Evolutionary conservation across 1,139 yeast species (phyloP).

Genomic region (Dujonia santamariae): DNA sequence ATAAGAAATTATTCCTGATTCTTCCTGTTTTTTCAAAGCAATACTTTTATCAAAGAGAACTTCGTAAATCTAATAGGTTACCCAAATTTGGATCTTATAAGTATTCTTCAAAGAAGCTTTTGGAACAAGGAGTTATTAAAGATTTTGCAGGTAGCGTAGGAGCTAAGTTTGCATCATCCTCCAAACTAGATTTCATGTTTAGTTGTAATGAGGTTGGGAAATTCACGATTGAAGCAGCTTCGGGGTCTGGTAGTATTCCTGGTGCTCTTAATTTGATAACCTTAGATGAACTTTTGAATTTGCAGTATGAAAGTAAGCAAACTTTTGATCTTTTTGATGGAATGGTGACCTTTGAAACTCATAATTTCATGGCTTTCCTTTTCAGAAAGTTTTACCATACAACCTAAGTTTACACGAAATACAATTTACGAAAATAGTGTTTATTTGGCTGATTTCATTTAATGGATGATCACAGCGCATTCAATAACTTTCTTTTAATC

Average conservation of each 20-base stretch:
- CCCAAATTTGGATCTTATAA: conserved; percentile 84
- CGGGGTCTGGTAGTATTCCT: conserved; percentile 39
- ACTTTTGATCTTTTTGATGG: conserved; percentile 59
- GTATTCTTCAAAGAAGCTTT: conserved; percentile 71
- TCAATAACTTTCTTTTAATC: too few species aligned
- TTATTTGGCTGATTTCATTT: too few species aligned
- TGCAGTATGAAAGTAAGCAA: conserved; percentile 60
- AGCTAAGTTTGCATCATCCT: conserved; percentile 44
- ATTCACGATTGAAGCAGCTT: conserved; percentile 65
- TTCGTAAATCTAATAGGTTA: conserved; percentile 62
- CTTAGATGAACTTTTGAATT: conserved; percentile 64
- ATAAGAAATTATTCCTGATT: conserved; percentile 48
- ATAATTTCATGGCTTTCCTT: conserved; percentile 61
- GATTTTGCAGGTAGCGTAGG: conserved; percentile 45
- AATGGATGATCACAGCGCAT: too few species aligned
- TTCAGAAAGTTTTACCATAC: conserved; percentile 68
- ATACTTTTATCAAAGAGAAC: conserved; percentile 71
- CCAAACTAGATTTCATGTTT: conserved; percentile 71
- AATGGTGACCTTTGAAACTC: conserved; percentile 63
- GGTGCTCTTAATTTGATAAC: conserved; percentile 56
- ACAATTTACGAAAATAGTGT: background rate
- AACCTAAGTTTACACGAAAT: conserved; percentile 4
- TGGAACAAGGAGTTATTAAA: conserved; percentile 67
- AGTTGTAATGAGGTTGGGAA: conserved; percentile 73
- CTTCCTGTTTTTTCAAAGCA: conserved; percentile 73